Evolutionary conservation across 2,329 filamentous ascomycete species (phyloP).

Genomic region (Plectosphaerella plurivora): DNA sequence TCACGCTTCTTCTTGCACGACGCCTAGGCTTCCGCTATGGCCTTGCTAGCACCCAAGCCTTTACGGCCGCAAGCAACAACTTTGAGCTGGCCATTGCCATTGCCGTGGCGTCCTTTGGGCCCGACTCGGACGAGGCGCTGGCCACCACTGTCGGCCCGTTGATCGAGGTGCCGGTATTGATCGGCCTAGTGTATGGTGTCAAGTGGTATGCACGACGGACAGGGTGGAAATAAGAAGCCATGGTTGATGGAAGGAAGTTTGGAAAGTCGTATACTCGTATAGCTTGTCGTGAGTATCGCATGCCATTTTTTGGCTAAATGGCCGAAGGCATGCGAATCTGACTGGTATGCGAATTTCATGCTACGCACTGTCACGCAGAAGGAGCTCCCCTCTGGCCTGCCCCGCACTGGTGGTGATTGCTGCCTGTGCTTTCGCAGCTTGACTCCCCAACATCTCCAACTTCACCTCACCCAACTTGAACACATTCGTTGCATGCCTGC

Average conservation of each 20-base stretch:
- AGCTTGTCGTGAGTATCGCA: no score
- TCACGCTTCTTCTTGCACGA: conserved; percentile 54
- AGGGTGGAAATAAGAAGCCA: background rate
- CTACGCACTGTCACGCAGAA: no score
- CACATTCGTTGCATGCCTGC: no score
- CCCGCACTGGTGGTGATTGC: no score
- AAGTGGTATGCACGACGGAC: conserved; percentile 29
- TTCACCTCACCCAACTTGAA: no score
- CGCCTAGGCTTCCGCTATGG: conserved; percentile 65
- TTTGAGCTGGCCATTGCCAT: conserved; percentile 82
- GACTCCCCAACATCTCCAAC: no score
- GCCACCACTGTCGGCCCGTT: conserved; percentile 72
- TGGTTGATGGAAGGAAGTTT: background rate
- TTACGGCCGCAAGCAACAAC: conserved; percentile 79
- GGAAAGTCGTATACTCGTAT: no score
- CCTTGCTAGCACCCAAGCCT: conserved; percentile 65
- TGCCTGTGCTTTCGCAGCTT: no score
- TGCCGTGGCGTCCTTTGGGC: conserved; percentile 68
- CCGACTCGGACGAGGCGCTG: conserved; percentile 67
- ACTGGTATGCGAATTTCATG: no score
- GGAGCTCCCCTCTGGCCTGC: no score
- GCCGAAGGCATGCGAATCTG: no score
- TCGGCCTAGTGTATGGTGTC: conserved; percentile 66
- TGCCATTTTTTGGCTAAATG: no score
- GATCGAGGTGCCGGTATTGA: conserved; percentile 71